Conservation (phyloP, 176 grass and related monocot species). For the Otatea glauca region DNA sequence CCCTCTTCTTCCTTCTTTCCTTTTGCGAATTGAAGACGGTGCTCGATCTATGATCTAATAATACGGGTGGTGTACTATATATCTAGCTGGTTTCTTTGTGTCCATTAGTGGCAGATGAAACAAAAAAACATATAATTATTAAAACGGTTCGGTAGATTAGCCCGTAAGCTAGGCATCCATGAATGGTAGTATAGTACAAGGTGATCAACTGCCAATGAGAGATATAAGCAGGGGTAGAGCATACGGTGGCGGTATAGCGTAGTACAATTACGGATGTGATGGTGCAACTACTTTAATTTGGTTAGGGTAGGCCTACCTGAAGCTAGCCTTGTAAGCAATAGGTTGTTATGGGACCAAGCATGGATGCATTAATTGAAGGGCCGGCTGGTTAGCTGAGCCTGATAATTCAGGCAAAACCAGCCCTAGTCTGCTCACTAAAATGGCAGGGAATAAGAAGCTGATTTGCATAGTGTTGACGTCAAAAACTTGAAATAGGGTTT, state of each 20-base stretch:
- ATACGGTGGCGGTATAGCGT: neutral
- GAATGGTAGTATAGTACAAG: neutral
- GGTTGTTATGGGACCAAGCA: too few species aligned
- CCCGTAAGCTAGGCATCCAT: neutral
- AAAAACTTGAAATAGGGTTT: too few species aligned
- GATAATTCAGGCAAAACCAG: too few species aligned
- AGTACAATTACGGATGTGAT: conserved; percentile 32
- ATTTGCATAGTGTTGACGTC: too few species aligned
- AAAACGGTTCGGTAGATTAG: neutral
- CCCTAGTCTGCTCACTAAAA: too few species aligned
- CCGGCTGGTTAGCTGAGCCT: too few species aligned
- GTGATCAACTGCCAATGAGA: neutral
- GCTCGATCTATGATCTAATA: neutral
- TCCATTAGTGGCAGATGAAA: conserved; percentile 11
- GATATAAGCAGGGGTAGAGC: too few species aligned
- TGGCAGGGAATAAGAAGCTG: too few species aligned
- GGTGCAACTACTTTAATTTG: conserved; percentile 6
- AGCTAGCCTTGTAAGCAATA: too few species aligned
- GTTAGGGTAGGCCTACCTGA: too few species aligned
- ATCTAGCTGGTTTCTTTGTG: neutral
- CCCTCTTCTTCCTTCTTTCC: neutral
- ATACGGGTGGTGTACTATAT: neutral
- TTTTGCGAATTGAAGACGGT: neutral
- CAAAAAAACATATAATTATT: neutral
- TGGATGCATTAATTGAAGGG: too few species aligned